Base-by-base conservation (phyloP, 2,329 filamentous ascomycete species). In the Aspergillus sp. region DNA sequence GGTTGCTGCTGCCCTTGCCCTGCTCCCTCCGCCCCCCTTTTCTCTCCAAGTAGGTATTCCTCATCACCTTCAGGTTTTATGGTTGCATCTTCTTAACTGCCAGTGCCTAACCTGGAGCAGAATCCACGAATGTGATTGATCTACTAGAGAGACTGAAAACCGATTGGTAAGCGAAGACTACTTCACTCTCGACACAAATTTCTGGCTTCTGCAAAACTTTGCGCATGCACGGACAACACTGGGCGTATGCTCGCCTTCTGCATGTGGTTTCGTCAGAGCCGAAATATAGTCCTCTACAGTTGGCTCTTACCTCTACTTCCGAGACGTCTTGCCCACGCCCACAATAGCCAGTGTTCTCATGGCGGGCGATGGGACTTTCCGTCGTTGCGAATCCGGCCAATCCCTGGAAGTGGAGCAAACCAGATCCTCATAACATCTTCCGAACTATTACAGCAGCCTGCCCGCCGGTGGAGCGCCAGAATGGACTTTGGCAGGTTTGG, bases 1-100 rank as follows among this genome's bases (percentile, higher is more conserved):
- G 55, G 39, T 58, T 62, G 58, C 21, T 58, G 36, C 60, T 63
- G 61, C 55, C 50, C 39, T 63, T 55, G 43, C 45, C 55, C 47
- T 51, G 59, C 25, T 52, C 55, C 15, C 47, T 17, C 50, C 21
- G 38, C 39, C 41, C 43, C 13, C 48, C 47, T 38, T 43, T 52
- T 56, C 19, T 48, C 56, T 58, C 30, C 13, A 36, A 30, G 25
- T 5, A 23, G 19, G n/a, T 48, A 15, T 13, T 38, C 30, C 17
- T 12, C 28, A 32, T 39, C 30, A n/a, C 51, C 10, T 21, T 10
- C 30, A 45, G 15, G 21, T 17, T 55, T 43, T 23, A 21, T 32
- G 43, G 8, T 23, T 57, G 17, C 8, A 6, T 45, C 19, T 30
- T 50, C 6, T 17, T 19, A 17, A n/a, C 17, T 3, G n/a, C 25